These are phyloP conservation scores for Articulospora tetracladia DNA, from an alignment of 495 filamentous ascomycete species.

Conservation along the genomic window DNA sequence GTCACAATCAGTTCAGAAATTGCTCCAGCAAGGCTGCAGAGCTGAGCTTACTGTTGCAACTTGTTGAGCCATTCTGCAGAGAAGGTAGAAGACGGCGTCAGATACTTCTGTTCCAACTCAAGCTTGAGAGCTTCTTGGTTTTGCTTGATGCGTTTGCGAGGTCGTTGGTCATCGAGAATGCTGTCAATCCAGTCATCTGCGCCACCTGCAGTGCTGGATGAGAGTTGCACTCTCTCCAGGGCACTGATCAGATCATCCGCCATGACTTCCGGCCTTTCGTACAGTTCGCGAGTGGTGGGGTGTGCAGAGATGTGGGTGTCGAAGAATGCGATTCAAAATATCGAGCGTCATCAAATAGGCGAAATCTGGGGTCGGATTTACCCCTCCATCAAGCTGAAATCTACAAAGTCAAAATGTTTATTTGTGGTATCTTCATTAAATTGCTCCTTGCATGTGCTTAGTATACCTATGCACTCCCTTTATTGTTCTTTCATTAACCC, in stretches of 20 bases:
- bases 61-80: slow-evolving; percentile 79
- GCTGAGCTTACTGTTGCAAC: slow-evolving; percentile 63
- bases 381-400: neutral
- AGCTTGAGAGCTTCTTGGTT: slow-evolving; percentile 56
- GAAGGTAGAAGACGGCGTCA: slow-evolving; percentile 75
- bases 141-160: slow-evolving; percentile 54
- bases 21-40: neutral
- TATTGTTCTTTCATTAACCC: neutral
- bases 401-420: neutral
- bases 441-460: neutral
- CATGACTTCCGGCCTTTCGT: slow-evolving; percentile 13
- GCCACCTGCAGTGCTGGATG: neutral
- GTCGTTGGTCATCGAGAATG: slow-evolving; percentile 47
- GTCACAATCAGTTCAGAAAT: neutral
- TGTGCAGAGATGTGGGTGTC: neutral
- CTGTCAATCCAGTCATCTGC: slow-evolving; percentile 48
- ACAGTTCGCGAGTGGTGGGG: neutral
- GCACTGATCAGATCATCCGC: slow-evolving; percentile 25
- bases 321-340: neutral
- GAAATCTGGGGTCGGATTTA: neutral
- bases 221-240: slow-evolving; percentile 24
- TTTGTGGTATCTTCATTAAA: neutral
- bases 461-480: neutral
- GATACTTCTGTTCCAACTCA: slow-evolving; percentile 70
- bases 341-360: neutral